Evolutionary conservation across 352 stramenopile species (phyloP), one percentile per base, ranked within the genome.

Genomic region (Pythium sukuiense): DNA sequence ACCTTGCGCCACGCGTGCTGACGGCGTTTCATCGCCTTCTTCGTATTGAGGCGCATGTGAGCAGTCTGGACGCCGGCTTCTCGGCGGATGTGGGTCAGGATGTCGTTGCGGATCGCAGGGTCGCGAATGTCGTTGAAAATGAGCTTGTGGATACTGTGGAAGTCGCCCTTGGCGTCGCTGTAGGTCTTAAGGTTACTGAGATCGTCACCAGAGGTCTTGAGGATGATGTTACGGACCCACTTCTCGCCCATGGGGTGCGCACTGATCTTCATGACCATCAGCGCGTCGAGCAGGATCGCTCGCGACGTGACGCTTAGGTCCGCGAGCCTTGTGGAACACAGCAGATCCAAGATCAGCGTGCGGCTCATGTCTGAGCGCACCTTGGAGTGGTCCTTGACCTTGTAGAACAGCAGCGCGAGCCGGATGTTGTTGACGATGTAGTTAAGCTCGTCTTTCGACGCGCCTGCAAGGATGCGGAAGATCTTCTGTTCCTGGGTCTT

Each of bases 131-230:
- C 96, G 67, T 98, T 94, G 75, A 97, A 99, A 33, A 99, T 90
- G 27, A 99, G 84, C 77, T 99, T 99, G 81, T 98, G 97, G 82
- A 99, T 97, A 69, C 84, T 98, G 72, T 97, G 85, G 63, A 98
- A 98, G 67, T 98, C 97, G 18, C 93, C 95, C 66, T 98, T 99
- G 2, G 90, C 87, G 74, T 99, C 97, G 11, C 89, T 98, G 63
- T 97, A 93, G 12, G 95, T 98, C 76, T 98, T 98, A 29, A 99
- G 81, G 63, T 97, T 95, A 52, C 92, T 98, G 29, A 99, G 72
- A 60, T 99, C 96, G 74, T 99, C 94, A 46, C 96, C 93, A 54
- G 89, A 88, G 3, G 97, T 99, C 69, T 96, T 98, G 6, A 98
- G 65, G 54, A 99, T 95, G 65, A 99, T 97, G 69, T 99, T 98